phyloP scores from a whole-genome alignment of 2,329 filamentous ascomycete genomes.

The Alternaria brassicicola region DNA sequence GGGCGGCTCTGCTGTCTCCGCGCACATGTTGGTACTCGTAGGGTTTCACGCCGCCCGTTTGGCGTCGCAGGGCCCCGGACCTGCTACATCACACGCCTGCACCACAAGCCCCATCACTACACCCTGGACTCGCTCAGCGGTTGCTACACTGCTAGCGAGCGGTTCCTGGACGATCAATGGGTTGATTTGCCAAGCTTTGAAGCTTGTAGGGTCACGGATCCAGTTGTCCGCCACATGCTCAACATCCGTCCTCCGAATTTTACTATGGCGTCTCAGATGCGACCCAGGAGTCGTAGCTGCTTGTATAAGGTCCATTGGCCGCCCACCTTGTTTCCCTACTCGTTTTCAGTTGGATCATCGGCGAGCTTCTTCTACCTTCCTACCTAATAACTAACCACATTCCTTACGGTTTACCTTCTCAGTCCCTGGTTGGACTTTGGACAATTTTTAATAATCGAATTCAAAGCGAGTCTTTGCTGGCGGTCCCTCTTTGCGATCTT shows the following conservation, averaged over 20 bases:
- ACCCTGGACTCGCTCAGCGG: constrained; percentile 33
- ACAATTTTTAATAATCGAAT: constrained; percentile 45
- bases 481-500: constrained; percentile 32
- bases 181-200: constrained; percentile 36
- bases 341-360: constrained; percentile 49
- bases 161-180: constrained; percentile 39
- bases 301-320: constrained; percentile 49
- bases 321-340: constrained; percentile 45
- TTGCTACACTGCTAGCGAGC: constrained; percentile 35
- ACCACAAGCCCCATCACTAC: constrained; percentile 36
- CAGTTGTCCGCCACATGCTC: constrained; percentile 39
- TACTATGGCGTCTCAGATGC: constrained; percentile 47
- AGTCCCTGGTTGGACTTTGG: constrained; percentile 51
- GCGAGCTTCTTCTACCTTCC: constrained; percentile 39
- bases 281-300: constrained; percentile 36
- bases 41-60: constrained; percentile 43
- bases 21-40: constrained; percentile 38
- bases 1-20: constrained; percentile 42
- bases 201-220: constrained; percentile 41
- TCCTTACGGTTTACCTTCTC: constrained; percentile 47
- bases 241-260: constrained; percentile 47
- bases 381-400: constrained; percentile 47
- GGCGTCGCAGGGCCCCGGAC: constrained; percentile 48
- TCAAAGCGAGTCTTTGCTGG: constrained; percentile 50
- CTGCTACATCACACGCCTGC: constrained; percentile 46